Base-by-base conservation (phyloP, 306 rosid genomes). In the Medicago ruthenica region DNA sequence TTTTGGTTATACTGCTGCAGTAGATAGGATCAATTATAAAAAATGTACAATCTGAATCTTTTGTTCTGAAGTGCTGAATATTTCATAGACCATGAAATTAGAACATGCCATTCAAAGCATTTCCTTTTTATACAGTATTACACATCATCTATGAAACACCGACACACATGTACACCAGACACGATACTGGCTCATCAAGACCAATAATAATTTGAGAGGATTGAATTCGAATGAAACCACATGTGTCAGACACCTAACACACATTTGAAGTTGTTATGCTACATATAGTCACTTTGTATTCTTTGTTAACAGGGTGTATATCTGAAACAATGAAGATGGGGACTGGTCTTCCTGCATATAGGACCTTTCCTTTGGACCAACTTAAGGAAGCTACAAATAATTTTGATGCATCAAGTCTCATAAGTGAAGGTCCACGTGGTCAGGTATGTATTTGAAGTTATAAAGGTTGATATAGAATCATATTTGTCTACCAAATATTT, bases 291-390 rank as follows among this genome's bases (percentile, higher is more conserved):
- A 42, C 13, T 18, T 41, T 41, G 53, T 58, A 34, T 45, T 71
- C 44, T 50, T 73, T 42, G 22, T 41, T 44, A 27, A 76, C 91
- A 95, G 99, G 93, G 73, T 86, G 81, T 82, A 95, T 95, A 75
- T 92, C 99, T 4, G 86, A 87, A 72, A 95, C 97, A 68, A 95
- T 86, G 99, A 95, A 90, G 87, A 81, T 92, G 86, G 99, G 98
- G 59, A 77, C 97, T 47, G 76, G 90, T 63, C 84, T 92, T 86
- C 92, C 97, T 79, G 83, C 97, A 75, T 92, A 95, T 75, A 86
- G 93, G 88, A 92, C 92, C 15, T 95, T 90, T 72, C 67, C 92
- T 62, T 81, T 95, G 86, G 99, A 90, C 24, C 97, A 95, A 74
- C 93, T 95, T 15, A 86, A 80, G 83, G 99, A 95, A 80, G 96